These are phyloP conservation scores for Kluyveromyces wickerhamii DNA, from an alignment of 805 yeast genomes.

Conservation along the genomic window DNA sequence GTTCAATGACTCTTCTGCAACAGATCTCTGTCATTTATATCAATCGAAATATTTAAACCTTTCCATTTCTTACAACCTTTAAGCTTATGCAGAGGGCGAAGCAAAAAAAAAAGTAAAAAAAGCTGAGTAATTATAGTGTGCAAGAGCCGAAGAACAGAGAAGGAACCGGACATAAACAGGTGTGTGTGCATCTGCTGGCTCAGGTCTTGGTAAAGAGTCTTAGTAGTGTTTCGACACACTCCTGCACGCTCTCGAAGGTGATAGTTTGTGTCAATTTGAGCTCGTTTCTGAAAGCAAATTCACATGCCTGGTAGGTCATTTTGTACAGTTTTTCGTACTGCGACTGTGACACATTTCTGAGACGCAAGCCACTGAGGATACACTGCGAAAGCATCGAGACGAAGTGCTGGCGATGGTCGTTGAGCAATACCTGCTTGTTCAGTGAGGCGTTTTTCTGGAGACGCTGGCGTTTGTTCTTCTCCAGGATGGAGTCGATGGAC, in stretches of 20 bases:
- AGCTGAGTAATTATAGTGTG: too few relatives aligned
- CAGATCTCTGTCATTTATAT: too few relatives aligned
- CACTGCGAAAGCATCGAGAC: constrained; percentile 29
- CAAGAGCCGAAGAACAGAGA: too few relatives aligned
- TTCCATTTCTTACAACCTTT: too few relatives aligned
- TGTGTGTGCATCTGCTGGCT: too few relatives aligned
- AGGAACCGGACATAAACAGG: too few relatives aligned
- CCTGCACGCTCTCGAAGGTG: constrained; percentile 28
- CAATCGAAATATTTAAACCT: too few relatives aligned
- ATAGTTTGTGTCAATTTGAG: constrained; percentile 15
- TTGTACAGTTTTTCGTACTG: constrained; percentile 30
- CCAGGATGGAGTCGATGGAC: constrained; percentile 17
- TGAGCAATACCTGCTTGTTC: constrained; percentile 15
- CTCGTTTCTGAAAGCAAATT: constrained; percentile 31
- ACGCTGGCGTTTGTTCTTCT: constrained; percentile 15
- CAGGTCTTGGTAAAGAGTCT: constrained; percentile 26
- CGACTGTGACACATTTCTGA: constrained; percentile 28
- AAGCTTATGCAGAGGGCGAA: too few relatives aligned
- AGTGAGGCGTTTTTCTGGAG: constrained; percentile 11
- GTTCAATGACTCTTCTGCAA: too few relatives aligned
- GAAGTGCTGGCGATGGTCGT: constrained; percentile 21
- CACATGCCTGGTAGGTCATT: constrained; percentile 31
- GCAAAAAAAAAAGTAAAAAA: too few relatives aligned
- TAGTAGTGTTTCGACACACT: constrained; percentile 30
- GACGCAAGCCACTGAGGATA: constrained; percentile 31